Evolutionary conservation across 1,139 yeast genomes (phyloP).

Genomic region (Lodderomyces parapsilosis): DNA sequence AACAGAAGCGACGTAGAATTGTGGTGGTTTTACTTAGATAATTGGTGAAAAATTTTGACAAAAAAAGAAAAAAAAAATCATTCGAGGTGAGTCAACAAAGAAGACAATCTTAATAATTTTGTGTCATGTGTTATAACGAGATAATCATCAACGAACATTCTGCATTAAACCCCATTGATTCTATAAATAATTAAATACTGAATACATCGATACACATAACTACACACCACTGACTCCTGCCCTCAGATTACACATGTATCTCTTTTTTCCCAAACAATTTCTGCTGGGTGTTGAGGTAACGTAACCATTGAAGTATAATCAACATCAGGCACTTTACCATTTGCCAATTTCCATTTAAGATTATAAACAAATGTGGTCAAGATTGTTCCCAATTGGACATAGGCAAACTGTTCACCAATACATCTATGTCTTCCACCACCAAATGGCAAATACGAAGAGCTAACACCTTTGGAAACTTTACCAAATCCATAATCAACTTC

Average conservation of each 20-base stretch:
- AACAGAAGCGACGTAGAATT: background rate
- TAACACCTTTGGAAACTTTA: constrained; percentile 91
- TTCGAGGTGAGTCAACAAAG: background rate
- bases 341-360: constrained; percentile 72
- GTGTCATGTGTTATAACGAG: background rate
- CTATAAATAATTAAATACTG: background rate
- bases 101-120: no score
- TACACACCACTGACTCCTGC: no score
- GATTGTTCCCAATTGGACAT: constrained; percentile 86
- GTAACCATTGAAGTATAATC: constrained; percentile 95
- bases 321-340: constrained; percentile 63
- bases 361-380: constrained; percentile 75
- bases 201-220: background rate
- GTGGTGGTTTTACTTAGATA: background rate
- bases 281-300: constrained; percentile 77
- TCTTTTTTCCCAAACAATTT: constrained; percentile 75
- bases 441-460: constrained; percentile 93
- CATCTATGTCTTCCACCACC: constrained; percentile 99
- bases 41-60: constrained; percentile 1
- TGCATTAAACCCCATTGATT: background rate
- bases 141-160: background rate
- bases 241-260: background rate
- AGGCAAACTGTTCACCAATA: constrained; percentile 98
- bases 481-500: constrained; percentile 94
- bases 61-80: background rate